Evolutionary conservation across 2,329 filamentous ascomycete species (phyloP).

Genomic region (Penicillium sclerotigenum): DNA sequence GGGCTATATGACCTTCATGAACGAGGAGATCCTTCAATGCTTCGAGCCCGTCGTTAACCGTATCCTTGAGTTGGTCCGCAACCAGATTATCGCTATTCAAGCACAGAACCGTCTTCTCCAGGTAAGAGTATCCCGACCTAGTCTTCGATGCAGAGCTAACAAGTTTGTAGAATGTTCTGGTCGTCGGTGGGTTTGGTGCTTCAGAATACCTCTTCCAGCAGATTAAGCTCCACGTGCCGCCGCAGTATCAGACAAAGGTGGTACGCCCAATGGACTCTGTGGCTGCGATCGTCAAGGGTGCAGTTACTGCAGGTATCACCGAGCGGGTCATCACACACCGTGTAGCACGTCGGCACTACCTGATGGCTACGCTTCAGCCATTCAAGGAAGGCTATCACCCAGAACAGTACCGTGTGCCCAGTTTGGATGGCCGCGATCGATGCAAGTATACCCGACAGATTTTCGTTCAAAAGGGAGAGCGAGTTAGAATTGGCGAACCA

Average conservation of each 20-base stretch:
- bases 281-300: slow-evolving; percentile 96
- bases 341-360: slow-evolving; percentile 94
- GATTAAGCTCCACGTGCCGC: slow-evolving; percentile 96
- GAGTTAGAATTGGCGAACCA: slow-evolving; percentile 98
- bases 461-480: slow-evolving; percentile 96
- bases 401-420: slow-evolving; percentile 95
- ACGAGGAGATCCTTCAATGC: slow-evolving; percentile 97
- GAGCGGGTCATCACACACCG: slow-evolving; percentile 95
- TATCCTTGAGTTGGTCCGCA: slow-evolving; percentile 90
- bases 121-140: slow-evolving; percentile 41
- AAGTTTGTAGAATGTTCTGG: slow-evolving; percentile 70
- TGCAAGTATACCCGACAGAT: slow-evolving; percentile 99
- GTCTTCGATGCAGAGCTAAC: slow-evolving; percentile 18
- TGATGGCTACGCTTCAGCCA: slow-evolving; percentile 97
- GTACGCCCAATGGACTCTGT: slow-evolving; percentile 99
- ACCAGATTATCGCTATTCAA: slow-evolving; percentile 98
- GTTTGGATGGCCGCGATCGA: slow-evolving; percentile 91
- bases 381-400: slow-evolving; percentile 99
- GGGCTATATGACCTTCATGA: slow-evolving; percentile 99
- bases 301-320: slow-evolving; percentile 95
- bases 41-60: slow-evolving; percentile 98
- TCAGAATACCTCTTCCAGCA: slow-evolving; percentile 99
- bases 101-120: slow-evolving; percentile 91
- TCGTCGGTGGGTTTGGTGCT: slow-evolving; percentile 96
- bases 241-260: slow-evolving; percentile 97